Conservation (phyloP, 2,329 filamentous ascomycete species). For the Didymella lethalis region DNA sequence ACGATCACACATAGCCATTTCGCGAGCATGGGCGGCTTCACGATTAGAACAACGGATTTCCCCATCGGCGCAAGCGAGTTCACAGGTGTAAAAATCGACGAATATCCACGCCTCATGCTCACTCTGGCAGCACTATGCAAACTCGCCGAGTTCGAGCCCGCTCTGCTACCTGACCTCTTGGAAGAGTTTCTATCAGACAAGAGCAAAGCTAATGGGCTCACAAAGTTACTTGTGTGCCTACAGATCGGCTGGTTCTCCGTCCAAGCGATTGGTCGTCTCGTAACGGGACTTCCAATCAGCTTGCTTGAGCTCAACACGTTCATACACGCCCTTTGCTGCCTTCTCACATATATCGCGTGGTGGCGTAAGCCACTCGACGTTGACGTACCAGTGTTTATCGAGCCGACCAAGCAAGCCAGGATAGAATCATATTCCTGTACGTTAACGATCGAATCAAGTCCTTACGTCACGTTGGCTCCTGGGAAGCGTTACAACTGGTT, state of each 20-base stretch:
- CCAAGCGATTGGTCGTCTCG: not conserved
- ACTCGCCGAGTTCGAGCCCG: constrained; percentile 1
- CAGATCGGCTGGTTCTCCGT: not conserved
- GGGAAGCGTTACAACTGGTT: too few species aligned
- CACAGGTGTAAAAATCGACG: too few species aligned
- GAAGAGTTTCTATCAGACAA: not conserved
- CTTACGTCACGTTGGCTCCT: too few species aligned
- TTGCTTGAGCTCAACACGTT: not conserved
- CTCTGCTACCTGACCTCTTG: not conserved
- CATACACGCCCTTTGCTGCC: not conserved
- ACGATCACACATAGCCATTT: too few species aligned
- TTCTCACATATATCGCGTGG: not conserved
- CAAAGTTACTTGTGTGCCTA: not conserved
- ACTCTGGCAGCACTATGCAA: not conserved
- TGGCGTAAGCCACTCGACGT: not conserved
- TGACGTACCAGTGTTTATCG: not conserved
- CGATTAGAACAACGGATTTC: too few species aligned
- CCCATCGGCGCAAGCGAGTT: too few species aligned
- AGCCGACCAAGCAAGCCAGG: not conserved
- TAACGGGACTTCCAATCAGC: not conserved
- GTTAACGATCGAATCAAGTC: too few species aligned
- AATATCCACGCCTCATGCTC: not conserved
- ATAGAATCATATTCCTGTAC: not conserved
- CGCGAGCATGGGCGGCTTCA: too few species aligned
- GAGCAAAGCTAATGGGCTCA: not conserved